Base-by-base conservation (phyloP, 2,329 filamentous ascomycete species). In the Claviceps sp. region DNA sequence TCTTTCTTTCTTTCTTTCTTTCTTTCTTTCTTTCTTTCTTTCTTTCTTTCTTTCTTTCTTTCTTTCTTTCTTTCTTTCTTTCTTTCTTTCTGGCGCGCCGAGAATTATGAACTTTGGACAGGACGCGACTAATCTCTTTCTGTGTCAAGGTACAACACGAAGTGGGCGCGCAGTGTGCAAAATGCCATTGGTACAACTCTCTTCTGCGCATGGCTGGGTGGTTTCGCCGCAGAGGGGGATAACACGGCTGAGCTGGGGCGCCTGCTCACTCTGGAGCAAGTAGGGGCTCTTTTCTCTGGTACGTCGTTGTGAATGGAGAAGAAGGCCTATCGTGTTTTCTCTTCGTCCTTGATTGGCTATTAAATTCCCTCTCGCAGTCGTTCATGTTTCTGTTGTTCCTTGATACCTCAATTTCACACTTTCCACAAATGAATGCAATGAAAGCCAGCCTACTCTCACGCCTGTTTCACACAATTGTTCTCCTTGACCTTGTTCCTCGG, bases 161-260 rank as follows among this genome's bases (percentile, higher is more conserved):
- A 88, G 65, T 98, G 93, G 93, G 79, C 82, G 30, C 81, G 88
- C 54, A 81, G 86, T 62, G 72, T 96, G 51, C 91, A 97, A 68
- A 88, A 87, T 65, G 79, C 87, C 78, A 77, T 76, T 71, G 74
- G 69, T 56, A 75, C 73, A 1, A 71, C 78, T 50, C 65, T 84
- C 51, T 69, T 79, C 58, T 73, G 71, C 55, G 84, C 81, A 51
- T 97, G 88, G 84, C 78, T 97, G 14, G 88, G 89, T 50, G 88
- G 88, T 34, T 76, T 89, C 59, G 64, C 72, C 64, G 24, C 56
- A 3, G 49, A 55, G 18, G 55, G 56, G 20, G 55, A 57, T 49
- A 66, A 73, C 69, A 62, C 74, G 37, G 74, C 68, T 59, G 75
- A 76, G 65, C 69, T 74, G 50, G 85, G 76, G 61, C 81, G 77